Evolutionary conservation across 257 asterid species (phyloP), one percentile per base, ranked within the genome.

Genomic region (Fraxinus americana): DNA sequence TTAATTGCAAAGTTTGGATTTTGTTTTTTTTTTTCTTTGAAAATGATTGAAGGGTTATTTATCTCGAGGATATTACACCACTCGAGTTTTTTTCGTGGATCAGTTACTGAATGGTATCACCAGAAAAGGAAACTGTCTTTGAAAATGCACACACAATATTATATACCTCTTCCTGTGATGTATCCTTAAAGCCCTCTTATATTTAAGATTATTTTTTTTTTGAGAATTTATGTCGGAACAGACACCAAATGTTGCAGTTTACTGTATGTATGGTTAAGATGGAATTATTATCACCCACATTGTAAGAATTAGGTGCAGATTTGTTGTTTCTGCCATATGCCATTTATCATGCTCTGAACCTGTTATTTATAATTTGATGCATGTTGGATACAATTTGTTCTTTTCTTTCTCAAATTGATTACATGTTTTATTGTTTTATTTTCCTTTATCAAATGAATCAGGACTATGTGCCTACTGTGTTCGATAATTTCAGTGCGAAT

Each of bases 391-490:
- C 17, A 16, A 10, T 43, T 71, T 25, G 10, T 13, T 41, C 10
- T 43, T 41, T 12, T 25, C 39, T 25, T 25, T 71, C 59, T 50
- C 39, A 12, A 43, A 14, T 32, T 70, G 74, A 4, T 12, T 25
- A 72, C 34, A 23, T 13, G 5, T 43, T 71, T 39, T 41, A 38
- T 39, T 19, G 32, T 70, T 19, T 35, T 69, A 13, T 7, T 17
- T 70, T 9, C 8, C 17, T 2, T 21, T 59, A 11, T 41, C 57
- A 21, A 71, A 41, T 75, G 48, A 38, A 59, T 78, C 81, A 82
- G 86, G 86, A 82, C 74, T 82, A 82, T 57, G 86, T 82, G 66
- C 83, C 86, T 7, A 82, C 86, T 10, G 86, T 82, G 67, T 82
- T 82, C 45, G 86, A 82, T 67, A 82, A 82, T 78, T 82, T 82